A percentile compares a stretch with the other conserved stretches of the same genome.
phyloP scores from a whole-genome alignment of 768 basidiomycete species.

The Auricularia sp. region DNA sequence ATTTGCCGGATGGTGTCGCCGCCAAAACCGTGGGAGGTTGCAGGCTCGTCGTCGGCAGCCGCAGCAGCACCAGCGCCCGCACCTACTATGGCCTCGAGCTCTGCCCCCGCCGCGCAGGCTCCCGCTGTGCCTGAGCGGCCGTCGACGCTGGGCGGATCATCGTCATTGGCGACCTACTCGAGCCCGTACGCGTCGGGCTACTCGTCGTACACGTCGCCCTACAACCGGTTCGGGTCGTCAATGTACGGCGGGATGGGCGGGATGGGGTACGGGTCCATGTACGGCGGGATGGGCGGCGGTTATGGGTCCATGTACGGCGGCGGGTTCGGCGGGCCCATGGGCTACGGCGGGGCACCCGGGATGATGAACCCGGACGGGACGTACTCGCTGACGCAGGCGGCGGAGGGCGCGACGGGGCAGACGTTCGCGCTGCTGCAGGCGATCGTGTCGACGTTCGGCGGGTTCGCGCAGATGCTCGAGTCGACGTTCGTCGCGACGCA shows the following conservation, averaged over 20 bases:
- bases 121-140: conserved; percentile 58
- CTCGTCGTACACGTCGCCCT: conserved; percentile 31
- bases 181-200: conserved; percentile 29
- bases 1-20: conserved; percentile 58
- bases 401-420: conserved; percentile 81
- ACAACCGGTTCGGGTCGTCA: conserved; percentile 19
- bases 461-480: conserved; percentile 95
- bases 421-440: conserved; percentile 91
- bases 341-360: conserved; percentile 28
- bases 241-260: conserved; percentile 29
- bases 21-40: conserved; percentile 84
- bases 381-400: conserved; percentile 70
- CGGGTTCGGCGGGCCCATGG: conserved; percentile 27
- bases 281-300: conserved; percentile 21
- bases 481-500: conserved; percentile 96
- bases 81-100: conserved; percentile 16
- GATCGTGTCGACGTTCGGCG: conserved; percentile 89
- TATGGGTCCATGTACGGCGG: conserved; percentile 24
- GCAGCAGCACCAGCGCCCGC: conserved; percentile 19
- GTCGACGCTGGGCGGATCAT: conserved; percentile 29
- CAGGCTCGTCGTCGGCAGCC: conserved; percentile 27
- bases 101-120: conserved; percentile 9
- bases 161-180: conserved; percentile 19
- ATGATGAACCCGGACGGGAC: conserved; percentile 29
- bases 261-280: conserved; percentile 22